Conservation (phyloP, 768 basidiomycete species). For the Gelatoporia subvermispora region DNA sequence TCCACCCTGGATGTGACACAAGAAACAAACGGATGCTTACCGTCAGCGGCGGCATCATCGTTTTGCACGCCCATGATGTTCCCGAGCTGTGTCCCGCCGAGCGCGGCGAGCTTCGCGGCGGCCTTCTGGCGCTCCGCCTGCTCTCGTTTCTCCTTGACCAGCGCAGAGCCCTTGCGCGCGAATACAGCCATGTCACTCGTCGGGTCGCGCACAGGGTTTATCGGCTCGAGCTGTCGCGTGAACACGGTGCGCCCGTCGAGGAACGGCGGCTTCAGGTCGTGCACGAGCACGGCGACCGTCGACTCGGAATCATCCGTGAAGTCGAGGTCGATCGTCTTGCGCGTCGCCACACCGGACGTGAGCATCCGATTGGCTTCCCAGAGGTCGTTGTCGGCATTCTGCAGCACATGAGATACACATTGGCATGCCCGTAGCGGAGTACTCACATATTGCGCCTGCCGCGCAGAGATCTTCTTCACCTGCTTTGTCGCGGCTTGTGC, state of each 20-base stretch:
- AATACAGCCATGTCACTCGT: conserved; percentile 96
- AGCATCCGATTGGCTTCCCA: conserved; percentile 99
- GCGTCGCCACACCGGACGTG: conserved; percentile 90
- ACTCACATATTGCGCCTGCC: conserved; percentile 93
- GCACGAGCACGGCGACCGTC: conserved; percentile 95
- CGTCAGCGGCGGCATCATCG: conserved; percentile 88
- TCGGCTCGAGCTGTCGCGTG: conserved; percentile 94
- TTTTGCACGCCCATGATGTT: conserved; percentile 98
- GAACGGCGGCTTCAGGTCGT: conserved; percentile 96
- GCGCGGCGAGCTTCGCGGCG: conserved; percentile 87
- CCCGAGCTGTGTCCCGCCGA: conserved; percentile 91
- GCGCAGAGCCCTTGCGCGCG: conserved; percentile 90
- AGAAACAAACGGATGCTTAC: conserved; percentile 42
- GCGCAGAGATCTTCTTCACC: conserved; percentile 84
- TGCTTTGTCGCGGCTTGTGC: conserved; percentile 74
- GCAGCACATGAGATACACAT: conserved; percentile 16
- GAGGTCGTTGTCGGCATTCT: conserved; percentile 97
- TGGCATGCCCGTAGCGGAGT: background rate
- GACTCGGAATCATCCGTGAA: conserved; percentile 96
- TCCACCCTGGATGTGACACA: conserved; percentile 44
- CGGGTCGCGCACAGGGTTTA: conserved; percentile 91
- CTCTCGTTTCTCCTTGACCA: conserved; percentile 95
- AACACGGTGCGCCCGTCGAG: conserved; percentile 94
- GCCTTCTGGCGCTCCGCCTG: conserved; percentile 95
- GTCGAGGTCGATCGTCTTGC: conserved; percentile 83